These are phyloP conservation scores for Lecanoromycetidae sp. DNA, from an alignment of 2,329 filamentous ascomycete species.

Conservation along the genomic window DNA sequence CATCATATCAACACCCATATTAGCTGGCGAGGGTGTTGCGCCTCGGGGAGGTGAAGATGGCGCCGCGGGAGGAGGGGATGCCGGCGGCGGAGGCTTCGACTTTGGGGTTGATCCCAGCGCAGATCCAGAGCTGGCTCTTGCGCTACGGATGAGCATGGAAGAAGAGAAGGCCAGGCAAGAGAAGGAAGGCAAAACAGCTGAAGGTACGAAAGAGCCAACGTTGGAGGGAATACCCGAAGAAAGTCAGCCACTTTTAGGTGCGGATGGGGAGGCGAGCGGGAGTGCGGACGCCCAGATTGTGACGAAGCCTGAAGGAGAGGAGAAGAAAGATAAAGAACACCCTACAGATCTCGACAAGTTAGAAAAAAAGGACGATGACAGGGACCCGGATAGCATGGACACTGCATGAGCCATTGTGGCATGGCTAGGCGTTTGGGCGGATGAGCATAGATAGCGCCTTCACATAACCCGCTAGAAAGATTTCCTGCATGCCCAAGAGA, in stretches of 20 bases:
- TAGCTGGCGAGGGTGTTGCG: constrained; percentile 65
- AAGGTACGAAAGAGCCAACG: constrained; percentile 55
- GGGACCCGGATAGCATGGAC: constrained; percentile 73
- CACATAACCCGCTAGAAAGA: background rate
- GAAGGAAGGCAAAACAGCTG: constrained; percentile 57
- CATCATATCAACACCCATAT: constrained; percentile 76
- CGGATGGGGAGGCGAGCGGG: constrained; percentile 53
- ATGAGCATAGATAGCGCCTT: constrained; percentile 9
- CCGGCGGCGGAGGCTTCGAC: constrained; percentile 56
- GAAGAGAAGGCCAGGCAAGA: constrained; percentile 93
- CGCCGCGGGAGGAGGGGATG: constrained; percentile 41
- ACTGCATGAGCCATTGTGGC: constrained; percentile 46
- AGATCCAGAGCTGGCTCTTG: constrained; percentile 88
- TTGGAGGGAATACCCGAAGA: constrained; percentile 71
- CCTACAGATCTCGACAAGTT: constrained; percentile 50
- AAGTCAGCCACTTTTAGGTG: constrained; percentile 49
- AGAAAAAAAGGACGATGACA: constrained; percentile 40
- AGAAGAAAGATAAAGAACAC: constrained; percentile 38
- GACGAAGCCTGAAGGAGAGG: constrained; percentile 23
- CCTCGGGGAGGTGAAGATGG: constrained; percentile 33
- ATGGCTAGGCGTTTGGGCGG: constrained; percentile 14
- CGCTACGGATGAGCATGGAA: constrained; percentile 93
- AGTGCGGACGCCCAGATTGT: constrained; percentile 32
- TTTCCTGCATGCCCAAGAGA: no score
- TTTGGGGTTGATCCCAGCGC: constrained; percentile 84